Evolutionary conservation across 805 yeast species (phyloP).

Genomic region (Yamadazyma nakazawae): DNA sequence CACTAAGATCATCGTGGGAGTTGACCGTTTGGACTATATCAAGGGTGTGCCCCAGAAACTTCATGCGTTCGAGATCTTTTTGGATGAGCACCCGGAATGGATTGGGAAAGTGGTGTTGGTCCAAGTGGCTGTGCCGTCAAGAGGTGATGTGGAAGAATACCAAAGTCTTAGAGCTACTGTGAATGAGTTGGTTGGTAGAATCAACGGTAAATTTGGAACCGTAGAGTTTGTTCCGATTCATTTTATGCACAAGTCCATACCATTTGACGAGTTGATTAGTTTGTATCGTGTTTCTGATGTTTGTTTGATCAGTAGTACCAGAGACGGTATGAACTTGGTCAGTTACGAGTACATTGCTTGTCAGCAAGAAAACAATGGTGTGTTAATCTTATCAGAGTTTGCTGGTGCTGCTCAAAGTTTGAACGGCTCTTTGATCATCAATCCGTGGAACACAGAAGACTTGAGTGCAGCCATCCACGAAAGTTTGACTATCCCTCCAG

Average conservation of each 20-base stretch:
- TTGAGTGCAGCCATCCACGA: conserved; percentile 81
- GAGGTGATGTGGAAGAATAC: conserved; percentile 98
- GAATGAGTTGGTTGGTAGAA: conserved; percentile 93
- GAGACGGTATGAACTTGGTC: conserved; percentile 98
- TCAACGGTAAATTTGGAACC: conserved; percentile 94
- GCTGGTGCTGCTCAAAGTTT: conserved; percentile 99
- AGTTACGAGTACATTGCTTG: conserved; percentile 96
- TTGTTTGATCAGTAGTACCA: conserved; percentile 87
- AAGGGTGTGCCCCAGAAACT: conserved; percentile 98
- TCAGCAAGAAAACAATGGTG: conserved; percentile 81
- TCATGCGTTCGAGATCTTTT: conserved; percentile 91
- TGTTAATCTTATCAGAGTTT: conserved; percentile 85
- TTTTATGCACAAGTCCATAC: conserved; percentile 87
- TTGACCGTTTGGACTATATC: conserved; percentile 92
- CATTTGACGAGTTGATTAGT: conserved; percentile 88
- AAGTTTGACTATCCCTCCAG: conserved; percentile 79
- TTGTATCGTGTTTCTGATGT: conserved; percentile 84
- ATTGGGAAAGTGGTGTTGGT: conserved; percentile 93
- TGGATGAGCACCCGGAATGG: conserved; percentile 95
- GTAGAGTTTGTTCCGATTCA: conserved; percentile 98
- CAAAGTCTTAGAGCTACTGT: conserved; percentile 91
- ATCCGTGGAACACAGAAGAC: conserved; percentile 99
- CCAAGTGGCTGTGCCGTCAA: conserved; percentile 95
- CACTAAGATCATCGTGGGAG: conserved; percentile 89
- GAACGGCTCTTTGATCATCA: conserved; percentile 89